A percentile compares a stretch with the other conserved stretches of the same genome.
Evolutionary conservation across 2,329 filamentous ascomycete species (phyloP).

Genomic region (Trichoderma sp.): DNA sequence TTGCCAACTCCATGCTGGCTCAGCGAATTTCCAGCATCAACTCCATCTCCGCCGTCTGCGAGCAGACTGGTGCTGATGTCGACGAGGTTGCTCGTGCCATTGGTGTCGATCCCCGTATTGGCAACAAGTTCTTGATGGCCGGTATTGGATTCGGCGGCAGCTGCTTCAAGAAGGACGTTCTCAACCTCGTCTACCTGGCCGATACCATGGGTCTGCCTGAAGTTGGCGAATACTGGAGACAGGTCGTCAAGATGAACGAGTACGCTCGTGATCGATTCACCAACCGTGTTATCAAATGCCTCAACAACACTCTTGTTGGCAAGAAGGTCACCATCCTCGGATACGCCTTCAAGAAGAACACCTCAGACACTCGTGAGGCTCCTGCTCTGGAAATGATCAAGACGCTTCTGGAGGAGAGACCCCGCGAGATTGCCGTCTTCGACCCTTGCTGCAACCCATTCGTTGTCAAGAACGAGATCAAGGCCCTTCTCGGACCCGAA

Average conservation of each 20-base stretch:
- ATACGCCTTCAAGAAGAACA: conserved; percentile 79
- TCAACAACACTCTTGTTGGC: conserved; percentile 65
- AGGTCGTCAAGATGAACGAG: conserved; percentile 73
- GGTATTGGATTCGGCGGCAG: conserved; percentile 76
- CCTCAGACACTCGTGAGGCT: conserved; percentile 69
- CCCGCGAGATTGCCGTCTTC: conserved; percentile 63
- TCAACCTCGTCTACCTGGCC: conserved; percentile 70
- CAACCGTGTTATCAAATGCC: conserved; percentile 59
- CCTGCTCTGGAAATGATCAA: conserved; percentile 66
- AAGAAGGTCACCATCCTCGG: conserved; percentile 73
- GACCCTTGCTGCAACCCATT: conserved; percentile 60
- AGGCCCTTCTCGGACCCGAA: conserved; percentile 38
- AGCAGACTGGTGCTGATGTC: conserved; percentile 72
- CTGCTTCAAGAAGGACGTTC: conserved; percentile 79
- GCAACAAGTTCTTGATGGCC: conserved; percentile 68
- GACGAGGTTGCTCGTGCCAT: conserved; percentile 66
- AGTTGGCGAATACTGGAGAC: conserved; percentile 71
- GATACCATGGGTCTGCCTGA: conserved; percentile 66
- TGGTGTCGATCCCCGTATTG: conserved; percentile 69
- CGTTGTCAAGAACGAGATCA: conserved; percentile 50
- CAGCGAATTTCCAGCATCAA: conserved; percentile 81
- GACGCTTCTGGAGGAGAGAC: conserved; percentile 61
- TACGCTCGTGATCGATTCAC: conserved; percentile 69
- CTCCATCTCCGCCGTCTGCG: conserved; percentile 75
- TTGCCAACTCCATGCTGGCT: conserved; percentile 75